These are phyloP conservation scores for Datisca glomerata DNA, from an alignment of 306 rosid species.

Conservation along the genomic window DNA sequence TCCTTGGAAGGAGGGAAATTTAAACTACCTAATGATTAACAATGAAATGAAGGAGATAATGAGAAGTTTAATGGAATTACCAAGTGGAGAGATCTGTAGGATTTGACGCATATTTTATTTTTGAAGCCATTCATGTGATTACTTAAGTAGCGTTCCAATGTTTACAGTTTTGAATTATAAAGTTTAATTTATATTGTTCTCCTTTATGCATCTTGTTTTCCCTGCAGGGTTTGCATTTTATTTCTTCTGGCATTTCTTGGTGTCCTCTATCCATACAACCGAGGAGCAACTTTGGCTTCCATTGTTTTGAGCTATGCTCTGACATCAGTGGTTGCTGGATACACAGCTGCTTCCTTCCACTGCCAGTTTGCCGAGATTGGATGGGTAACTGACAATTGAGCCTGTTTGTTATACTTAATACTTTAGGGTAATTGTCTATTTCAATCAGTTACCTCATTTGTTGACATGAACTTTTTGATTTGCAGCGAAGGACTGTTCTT, in stretches of 20 bases:
- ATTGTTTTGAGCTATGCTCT: conserved; percentile 41
- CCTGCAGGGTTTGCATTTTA: conserved; percentile 46
- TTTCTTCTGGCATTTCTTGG: conserved; percentile 56
- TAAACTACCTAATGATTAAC: too few species aligned
- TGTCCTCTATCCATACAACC: conserved; percentile 62
- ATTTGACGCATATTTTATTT: too few species aligned
- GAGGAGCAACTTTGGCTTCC: conserved; percentile 56
- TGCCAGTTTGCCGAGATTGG: conserved; percentile 50
- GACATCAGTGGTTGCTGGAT: conserved; percentile 61
- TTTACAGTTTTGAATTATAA: too few species aligned
- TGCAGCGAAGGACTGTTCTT: conserved; percentile 58
- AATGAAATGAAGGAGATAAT: too few species aligned
- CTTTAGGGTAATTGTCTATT: background rate
- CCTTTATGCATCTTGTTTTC: conserved; percentile 10
- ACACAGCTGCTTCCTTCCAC: conserved; percentile 65
- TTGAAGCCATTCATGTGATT: too few species aligned
- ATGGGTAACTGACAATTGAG: conserved; percentile 44
- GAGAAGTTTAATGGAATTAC: too few species aligned
- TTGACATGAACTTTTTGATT: conserved; percentile 14
- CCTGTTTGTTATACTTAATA: background rate
- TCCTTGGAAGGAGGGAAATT: too few species aligned
- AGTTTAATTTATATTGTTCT: too few species aligned
- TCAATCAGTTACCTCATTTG: conserved; percentile 2
- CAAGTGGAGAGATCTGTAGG: too few species aligned
- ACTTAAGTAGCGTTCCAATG: too few species aligned